Conservation (phyloP, 2,329 filamentous ascomycete species). For the Ophiostoma sp. region DNA sequence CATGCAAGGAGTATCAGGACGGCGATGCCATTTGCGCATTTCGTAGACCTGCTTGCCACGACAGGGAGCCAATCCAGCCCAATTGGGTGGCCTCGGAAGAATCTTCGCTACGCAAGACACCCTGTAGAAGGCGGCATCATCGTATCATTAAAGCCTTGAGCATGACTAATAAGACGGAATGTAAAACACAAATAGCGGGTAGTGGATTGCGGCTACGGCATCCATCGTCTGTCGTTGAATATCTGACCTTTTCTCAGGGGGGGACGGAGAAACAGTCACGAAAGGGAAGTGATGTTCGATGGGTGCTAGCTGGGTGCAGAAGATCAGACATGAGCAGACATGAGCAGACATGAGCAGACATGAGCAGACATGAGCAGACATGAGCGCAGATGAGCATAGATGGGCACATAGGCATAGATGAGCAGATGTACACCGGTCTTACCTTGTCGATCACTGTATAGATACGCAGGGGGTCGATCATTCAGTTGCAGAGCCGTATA, state of each 20-base stretch:
- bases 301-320: no score
- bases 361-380: background rate
- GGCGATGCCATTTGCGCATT: no score
- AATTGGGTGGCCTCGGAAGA: background rate
- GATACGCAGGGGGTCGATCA: slow-evolving; percentile 1
- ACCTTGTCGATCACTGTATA: background rate
- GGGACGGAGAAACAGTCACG: no score
- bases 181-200: no score
- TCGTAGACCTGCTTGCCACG: no score
- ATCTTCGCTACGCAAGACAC: background rate
- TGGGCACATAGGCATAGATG: no score
- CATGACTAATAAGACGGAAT: no score
- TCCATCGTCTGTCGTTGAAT: background rate
- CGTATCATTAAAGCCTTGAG: no score
- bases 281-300: background rate
- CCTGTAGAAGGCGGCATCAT: background rate
- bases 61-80: background rate
- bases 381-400: background rate
- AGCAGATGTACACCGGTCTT: background rate
- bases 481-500: no score
- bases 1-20: background rate
- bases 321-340: background rate
- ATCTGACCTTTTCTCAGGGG: slow-evolving; percentile 6
- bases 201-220: no score
- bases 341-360: background rate